Evolutionary conservation across 2,329 filamentous ascomycete species (phyloP).

Genomic region (Ceratocystis albifundus): DNA sequence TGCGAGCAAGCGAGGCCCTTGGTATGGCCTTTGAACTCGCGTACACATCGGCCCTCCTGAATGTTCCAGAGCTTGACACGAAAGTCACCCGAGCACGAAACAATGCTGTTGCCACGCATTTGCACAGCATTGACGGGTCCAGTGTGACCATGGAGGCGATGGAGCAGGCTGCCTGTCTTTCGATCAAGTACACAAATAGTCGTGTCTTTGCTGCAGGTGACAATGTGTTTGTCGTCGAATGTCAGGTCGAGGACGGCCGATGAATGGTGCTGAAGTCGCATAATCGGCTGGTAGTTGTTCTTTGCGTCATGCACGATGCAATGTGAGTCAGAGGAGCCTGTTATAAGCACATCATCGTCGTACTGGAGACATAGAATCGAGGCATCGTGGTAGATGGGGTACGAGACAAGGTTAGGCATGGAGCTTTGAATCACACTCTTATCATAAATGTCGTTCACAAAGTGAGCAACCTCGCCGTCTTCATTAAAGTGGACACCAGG

Average conservation of each 20-base stretch:
- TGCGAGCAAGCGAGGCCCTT: constrained; percentile 92
- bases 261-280: constrained; percentile 63
- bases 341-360: constrained; percentile 84
- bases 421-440: constrained; percentile 34
- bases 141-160: constrained; percentile 70
- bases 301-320: constrained; percentile 86
- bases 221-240: constrained; percentile 83
- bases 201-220: constrained; percentile 93
- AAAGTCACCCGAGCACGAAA: constrained; percentile 89
- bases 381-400: constrained; percentile 64
- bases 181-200: constrained; percentile 94
- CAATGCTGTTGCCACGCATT: constrained; percentile 81
- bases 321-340: constrained; percentile 81
- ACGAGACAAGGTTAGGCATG: constrained; percentile 45
- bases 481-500: constrained; percentile 41
- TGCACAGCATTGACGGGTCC: constrained; percentile 96
- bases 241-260: constrained; percentile 89
- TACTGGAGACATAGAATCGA: constrained; percentile 94
- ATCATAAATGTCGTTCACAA: constrained; percentile 40
- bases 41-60: constrained; percentile 73
- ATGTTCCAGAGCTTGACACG: constrained; percentile 93
- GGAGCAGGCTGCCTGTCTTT: constrained; percentile 59
- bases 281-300: constrained; percentile 65
- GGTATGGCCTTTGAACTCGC: constrained; percentile 81
- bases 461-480: constrained; percentile 42